These are phyloP conservation scores for Pilaira anomala DNA, from an alignment of 192 early-diverging fungal species.

Conservation along the genomic window DNA sequence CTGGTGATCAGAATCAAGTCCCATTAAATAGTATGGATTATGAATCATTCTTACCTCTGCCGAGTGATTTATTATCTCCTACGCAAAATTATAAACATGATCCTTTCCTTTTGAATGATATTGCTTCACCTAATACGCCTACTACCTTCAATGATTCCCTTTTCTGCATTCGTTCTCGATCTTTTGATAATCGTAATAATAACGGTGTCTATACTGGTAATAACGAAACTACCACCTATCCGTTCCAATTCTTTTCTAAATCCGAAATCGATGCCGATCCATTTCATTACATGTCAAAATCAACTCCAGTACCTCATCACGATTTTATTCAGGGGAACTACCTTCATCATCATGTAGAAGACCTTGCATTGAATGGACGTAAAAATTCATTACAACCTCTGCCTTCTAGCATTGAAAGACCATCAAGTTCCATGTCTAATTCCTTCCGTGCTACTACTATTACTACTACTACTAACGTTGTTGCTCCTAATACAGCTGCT, in stretches of 20 bases:
- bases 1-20: neutral
- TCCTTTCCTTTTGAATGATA: neutral
- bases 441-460: neutral
- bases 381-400: neutral
- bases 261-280: constrained; percentile 16
- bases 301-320: constrained; percentile 14
- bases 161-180: constrained; percentile 27
- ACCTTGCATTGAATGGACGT: constrained; percentile 1
- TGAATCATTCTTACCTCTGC: constrained; percentile 49
- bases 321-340: neutral
- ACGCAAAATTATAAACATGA: constrained; percentile 13
- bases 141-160: constrained; percentile 41
- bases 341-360: neutral
- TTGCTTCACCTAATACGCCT: constrained; percentile 26
- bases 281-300: constrained; percentile 24
- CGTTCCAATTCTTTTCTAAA: constrained; percentile 16
- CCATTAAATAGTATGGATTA: constrained; percentile 2
- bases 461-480: too few species aligned
- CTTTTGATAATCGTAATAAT: constrained; percentile 23
- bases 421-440: neutral
- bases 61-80: constrained; percentile 56
- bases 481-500: too few species aligned
- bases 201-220: neutral
- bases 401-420: neutral
- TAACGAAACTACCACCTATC: neutral